A percentile compares a stretch with the other conserved stretches of the same genome.
These are phyloP conservation scores for Xylaria bambusicola DNA, from an alignment of 495 filamentous ascomycete species.

Conservation along the genomic window DNA sequence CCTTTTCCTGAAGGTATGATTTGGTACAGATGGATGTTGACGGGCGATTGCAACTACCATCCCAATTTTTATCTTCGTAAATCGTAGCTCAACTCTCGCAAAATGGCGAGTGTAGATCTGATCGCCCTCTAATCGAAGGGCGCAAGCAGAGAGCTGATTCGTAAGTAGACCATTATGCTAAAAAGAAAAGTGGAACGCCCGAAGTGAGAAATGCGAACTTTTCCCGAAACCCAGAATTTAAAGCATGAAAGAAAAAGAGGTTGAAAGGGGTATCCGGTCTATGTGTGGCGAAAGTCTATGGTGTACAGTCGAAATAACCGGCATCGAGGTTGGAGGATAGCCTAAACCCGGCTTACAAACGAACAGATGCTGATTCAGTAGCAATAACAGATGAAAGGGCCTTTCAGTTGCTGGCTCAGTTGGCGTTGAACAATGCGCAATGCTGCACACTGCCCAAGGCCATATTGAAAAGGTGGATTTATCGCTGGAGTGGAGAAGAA, in stretches of 20 bases:
- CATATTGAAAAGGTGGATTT: no score
- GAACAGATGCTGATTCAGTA: neutral
- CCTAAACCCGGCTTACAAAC: neutral
- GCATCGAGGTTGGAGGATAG: neutral
- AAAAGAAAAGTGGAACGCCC: slow-evolving; percentile 12
- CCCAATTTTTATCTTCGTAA: slow-evolving; percentile 17
- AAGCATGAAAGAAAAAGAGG: slow-evolving; percentile 4
- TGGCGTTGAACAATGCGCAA: neutral
- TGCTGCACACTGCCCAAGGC: no score
- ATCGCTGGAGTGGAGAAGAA: neutral
- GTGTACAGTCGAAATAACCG: slow-evolving; percentile 25
- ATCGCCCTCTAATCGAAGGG: slow-evolving; percentile 14
- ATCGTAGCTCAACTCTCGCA: slow-evolving; percentile 13
- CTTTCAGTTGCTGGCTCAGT: neutral
- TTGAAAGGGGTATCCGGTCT: slow-evolving; percentile 37
- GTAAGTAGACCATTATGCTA: slow-evolving; percentile 8
- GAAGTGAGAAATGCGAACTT: slow-evolving; percentile 17
- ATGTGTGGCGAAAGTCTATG: slow-evolving; percentile 36
- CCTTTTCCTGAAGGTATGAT: neutral
- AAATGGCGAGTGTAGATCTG: neutral
- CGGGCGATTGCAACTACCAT: slow-evolving; percentile 9
- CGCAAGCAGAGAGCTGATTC: neutral
- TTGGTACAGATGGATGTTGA: slow-evolving; percentile 15
- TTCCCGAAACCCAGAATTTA: slow-evolving; percentile 21
- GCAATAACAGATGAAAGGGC: neutral